A percentile compares a stretch with the other conserved stretches of the same genome.
Evolutionary conservation across 106 monocot genomes (phyloP).

Genomic region (Dendrobium huoshanense): DNA sequence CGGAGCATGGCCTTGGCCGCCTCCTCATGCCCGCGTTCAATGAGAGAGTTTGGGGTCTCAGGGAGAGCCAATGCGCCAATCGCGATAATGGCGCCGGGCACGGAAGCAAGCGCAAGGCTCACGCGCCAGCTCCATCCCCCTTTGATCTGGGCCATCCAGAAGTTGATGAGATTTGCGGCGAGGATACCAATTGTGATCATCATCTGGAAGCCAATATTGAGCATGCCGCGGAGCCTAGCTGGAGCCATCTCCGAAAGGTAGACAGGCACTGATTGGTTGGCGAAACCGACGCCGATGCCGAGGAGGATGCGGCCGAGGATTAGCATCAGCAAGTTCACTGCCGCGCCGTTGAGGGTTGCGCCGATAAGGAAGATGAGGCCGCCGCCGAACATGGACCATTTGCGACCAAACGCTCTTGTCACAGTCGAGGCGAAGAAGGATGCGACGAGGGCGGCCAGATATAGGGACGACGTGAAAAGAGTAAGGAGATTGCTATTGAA

Average conservation of each 20-base stretch:
- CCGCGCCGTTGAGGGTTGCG: conserved; percentile 28
- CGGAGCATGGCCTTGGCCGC: conserved; percentile 32
- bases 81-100: conserved; percentile 30
- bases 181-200: conserved; percentile 43
- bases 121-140: conserved; percentile 35
- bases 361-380: conserved; percentile 31
- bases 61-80: conserved; percentile 30
- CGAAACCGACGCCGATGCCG: conserved; percentile 14
- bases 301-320: conserved; percentile 21
- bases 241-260: conserved; percentile 51
- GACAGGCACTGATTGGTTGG: conserved; percentile 38
- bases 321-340: conserved; percentile 23
- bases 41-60: conserved; percentile 44
- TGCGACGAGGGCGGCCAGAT: conserved; percentile 27
- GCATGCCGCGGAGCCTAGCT: conserved; percentile 22
- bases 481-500: conserved; percentile 7
- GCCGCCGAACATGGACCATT: conserved; percentile 32
- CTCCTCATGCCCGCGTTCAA: conserved; percentile 27
- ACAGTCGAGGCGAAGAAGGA: conserved; percentile 30
- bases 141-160: conserved; percentile 25
- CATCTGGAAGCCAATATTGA: conserved; percentile 43
- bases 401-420: conserved; percentile 22
- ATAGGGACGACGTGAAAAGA: conserved; percentile 34
- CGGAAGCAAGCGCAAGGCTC: conserved; percentile 29
- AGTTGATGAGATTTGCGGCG: conserved; percentile 38